Base-by-base conservation (phyloP, 2,329 filamentous ascomycete genomes). In the Arthrobotrys pseudoclavata region DNA sequence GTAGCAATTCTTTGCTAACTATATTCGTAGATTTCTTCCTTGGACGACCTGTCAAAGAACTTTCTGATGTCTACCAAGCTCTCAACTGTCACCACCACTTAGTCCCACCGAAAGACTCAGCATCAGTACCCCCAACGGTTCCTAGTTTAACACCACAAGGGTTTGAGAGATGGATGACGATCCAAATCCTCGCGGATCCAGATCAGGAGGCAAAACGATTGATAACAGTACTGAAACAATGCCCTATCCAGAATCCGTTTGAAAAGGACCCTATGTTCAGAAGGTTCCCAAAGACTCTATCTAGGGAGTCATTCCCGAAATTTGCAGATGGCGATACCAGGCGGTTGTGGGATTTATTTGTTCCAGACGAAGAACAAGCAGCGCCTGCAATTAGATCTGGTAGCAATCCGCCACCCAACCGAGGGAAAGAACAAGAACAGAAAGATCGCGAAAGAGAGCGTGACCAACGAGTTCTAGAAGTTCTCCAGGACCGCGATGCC, bases 101-200 rank as follows among this genome's bases (percentile, higher is more conserved):
- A 47, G 78, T 82, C 31, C 80, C 79, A 10, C 77, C 70, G 15
- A 80, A 79, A 55, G 60, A 69, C 31, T 78, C 68, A 4, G 64
- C 74, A 22, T 69, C 68, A 4, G 72, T 62, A 37, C 77, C 79
- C 45, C 81, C 81, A 3, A 80, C 79, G 13, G 79, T 81, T 13
- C 80, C 80, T 1, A 79, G 79, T 24, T 68, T 82, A 10, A 82
- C 81, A 10, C 80, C 80, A 1, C 76, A 69, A 52, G 81, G 81
- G 1, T 81, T 82, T 52, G 80, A 80, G 57, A 80, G 77, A 47
- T 82, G 80, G 80, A 81, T 82, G 80, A 79, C 81, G 20, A 80
- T 81, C 20, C 81, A 81, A 48, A 77, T 82, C n/a, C 78, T 81
- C 50, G 79, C 80, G 7, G 61, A 79, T 42, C 81, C 81, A 1